Percentiles rank a stretch among this genome's conserved stretches.
phyloP scores from a whole-genome alignment of 257 asterid species.

The Nicotiana otophora region DNA sequence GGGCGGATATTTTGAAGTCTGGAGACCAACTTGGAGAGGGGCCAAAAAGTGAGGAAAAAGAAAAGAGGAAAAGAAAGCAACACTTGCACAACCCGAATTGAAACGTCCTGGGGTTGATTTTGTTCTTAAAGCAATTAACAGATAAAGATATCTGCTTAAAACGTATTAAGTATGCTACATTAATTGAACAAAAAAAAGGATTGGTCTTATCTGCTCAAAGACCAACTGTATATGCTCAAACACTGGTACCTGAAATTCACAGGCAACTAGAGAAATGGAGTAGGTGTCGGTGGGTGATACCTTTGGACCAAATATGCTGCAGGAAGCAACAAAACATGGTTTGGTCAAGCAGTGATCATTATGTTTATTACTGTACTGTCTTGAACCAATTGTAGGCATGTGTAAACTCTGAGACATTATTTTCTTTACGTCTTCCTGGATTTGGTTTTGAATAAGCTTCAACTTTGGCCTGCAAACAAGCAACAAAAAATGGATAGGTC shows the following conservation, averaged over 20 bases:
- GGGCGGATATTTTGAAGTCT: background rate
- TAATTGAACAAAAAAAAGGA: background rate
- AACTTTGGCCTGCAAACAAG: conserved; percentile 64
- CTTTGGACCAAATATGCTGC: conserved; percentile 85
- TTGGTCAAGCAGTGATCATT: conserved; percentile 19
- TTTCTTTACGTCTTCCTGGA: conserved; percentile 79
- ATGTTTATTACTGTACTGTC: conserved; percentile 13
- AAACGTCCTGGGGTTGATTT: background rate
- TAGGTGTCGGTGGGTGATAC: conserved; percentile 27
- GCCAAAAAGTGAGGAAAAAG: background rate
- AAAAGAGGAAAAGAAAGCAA: background rate
- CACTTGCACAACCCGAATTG: background rate
- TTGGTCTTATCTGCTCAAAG: background rate
- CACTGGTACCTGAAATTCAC: background rate
- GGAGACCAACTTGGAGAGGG: background rate
- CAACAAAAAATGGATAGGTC: background rate
- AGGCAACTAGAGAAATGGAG: background rate
- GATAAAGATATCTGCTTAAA: background rate
- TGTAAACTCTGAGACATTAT: conserved; percentile 70
- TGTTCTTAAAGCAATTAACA: background rate
- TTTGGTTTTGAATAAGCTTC: conserved; percentile 55
- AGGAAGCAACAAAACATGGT: conserved; percentile 72
- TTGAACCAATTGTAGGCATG: conserved; percentile 40
- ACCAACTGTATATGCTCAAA: background rate
- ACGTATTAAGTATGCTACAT: background rate